phyloP scores from a whole-genome alignment of 257 asterid genomes.

The Lycium ferocissimum region DNA sequence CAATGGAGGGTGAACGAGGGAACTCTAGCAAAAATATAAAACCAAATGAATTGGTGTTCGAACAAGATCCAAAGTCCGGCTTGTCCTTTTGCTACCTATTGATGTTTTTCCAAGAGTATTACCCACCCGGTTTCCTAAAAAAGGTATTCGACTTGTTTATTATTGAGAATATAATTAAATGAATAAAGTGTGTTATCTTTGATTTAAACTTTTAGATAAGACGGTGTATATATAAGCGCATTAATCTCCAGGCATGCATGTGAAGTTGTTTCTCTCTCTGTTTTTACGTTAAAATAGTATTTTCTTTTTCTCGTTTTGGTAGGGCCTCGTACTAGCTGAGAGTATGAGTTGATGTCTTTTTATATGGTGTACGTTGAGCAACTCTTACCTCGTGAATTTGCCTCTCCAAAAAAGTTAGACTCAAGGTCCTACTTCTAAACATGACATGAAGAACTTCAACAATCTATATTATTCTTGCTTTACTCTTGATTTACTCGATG shows the following conservation, averaged over 20 bases:
- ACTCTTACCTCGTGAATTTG: too few relatives aligned
- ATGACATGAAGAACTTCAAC: too few relatives aligned
- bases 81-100: conserved; percentile 8
- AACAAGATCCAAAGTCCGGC: conserved; percentile 33
- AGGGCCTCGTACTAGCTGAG: too few relatives aligned
- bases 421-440: too few relatives aligned
- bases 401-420: too few relatives aligned
- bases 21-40: not conserved
- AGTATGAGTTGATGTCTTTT: too few relatives aligned
- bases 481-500: too few relatives aligned
- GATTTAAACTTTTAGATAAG: too few relatives aligned
- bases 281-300: not conserved
- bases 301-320: not conserved
- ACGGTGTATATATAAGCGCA: not conserved
- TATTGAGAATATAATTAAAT: too few relatives aligned
- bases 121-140: conserved; percentile 51
- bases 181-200: too few relatives aligned
- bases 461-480: too few relatives aligned
- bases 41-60: conserved; percentile 15
- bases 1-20: conserved; percentile 43
- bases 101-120: conserved; percentile 39
- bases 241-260: not conserved
- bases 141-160: conserved; percentile 46
- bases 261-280: not conserved
- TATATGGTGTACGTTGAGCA: too few relatives aligned